These are phyloP conservation scores for Kodamaea suecica DNA, from an alignment of 1,139 yeast genomes.

Conservation along the genomic window DNA sequence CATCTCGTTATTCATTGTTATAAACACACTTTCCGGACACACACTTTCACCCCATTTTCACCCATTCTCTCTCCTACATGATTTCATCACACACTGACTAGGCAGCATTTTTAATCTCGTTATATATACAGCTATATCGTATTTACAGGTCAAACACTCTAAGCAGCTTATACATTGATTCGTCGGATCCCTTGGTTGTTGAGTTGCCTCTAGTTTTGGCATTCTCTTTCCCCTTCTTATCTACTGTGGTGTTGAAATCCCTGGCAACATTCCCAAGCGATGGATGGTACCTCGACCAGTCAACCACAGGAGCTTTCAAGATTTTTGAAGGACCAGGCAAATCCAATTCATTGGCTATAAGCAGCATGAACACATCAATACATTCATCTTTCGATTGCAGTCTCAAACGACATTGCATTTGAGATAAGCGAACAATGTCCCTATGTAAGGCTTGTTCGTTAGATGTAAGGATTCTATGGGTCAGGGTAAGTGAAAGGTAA, in stretches of 20 bases:
- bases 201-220: neutral
- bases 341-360: slow-evolving; percentile 29
- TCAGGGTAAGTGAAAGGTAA: slow-evolving; percentile 36
- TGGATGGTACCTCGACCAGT: slow-evolving; percentile 36
- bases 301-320: slow-evolving; percentile 35
- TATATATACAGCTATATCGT: neutral
- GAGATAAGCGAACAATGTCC: slow-evolving; percentile 35
- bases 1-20: too few species aligned
- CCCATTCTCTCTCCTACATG: too few species aligned
- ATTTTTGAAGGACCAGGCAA: slow-evolving; percentile 38
- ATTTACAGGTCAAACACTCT: slow-evolving; percentile 1
- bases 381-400: slow-evolving; percentile 24
- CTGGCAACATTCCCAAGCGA: slow-evolving; percentile 15
- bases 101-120: too few species aligned
- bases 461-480: slow-evolving; percentile 30
- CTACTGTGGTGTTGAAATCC: slow-evolving; percentile 8
- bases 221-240: slow-evolving; percentile 4
- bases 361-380: slow-evolving; percentile 26
- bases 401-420: slow-evolving; percentile 17
- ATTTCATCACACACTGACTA: too few species aligned
- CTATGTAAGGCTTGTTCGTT: slow-evolving; percentile 25
- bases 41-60: too few species aligned
- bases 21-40: too few species aligned
- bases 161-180: slow-evolving; percentile 2
- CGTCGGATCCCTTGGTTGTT: neutral